Base-by-base conservation (phyloP, 345 rosid genomes). In the Dipteronia dyeriana region DNA sequence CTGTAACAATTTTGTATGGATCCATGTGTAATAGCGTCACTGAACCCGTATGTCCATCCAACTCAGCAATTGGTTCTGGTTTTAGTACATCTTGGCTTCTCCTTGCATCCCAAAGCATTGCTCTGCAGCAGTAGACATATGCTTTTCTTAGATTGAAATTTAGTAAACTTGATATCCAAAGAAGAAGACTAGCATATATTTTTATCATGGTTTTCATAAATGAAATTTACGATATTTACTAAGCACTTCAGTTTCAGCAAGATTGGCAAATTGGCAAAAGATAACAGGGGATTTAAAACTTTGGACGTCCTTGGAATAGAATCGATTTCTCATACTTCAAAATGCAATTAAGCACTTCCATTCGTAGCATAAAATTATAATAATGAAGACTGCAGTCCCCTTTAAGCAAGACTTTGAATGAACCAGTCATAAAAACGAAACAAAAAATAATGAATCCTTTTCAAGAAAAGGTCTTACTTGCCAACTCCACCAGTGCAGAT, bases 101-200 rank as follows among this genome's bases (percentile, higher is more conserved):
- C 83, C 92, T 87, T 56, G 82, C 60, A 79, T 91, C 97, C 94
- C 92, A 90, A 66, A 90, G 85, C 84, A 83, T 29, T 71, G 94
- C 94, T 61, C 95, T 89, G 87, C 62, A 83, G 61, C 39, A 73
- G 71, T 47, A 64, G 77, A 43, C 23, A 26, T 23, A 68, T 51
- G 5, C 17, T 45, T 68, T 64, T 31, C 43, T 20, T 4, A 39
- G 54, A 53, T 54, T 9, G 23, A 74, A 38, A 69, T 39, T 5
- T 34, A 54, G 29, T 26, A 71, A 38, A 66, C 8, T 16, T 31
- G 70, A 39, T 38, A 66, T 34, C 61, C 61, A 56, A 56, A 56
- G 20, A 19, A n/a, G 45, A 66, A 39, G 38, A 66, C 23, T 7
- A 10, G 70, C 47, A 34, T 66, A 8, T 19, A 56, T 7, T 13